Evolutionary conservation across 805 yeast genomes (phyloP).

Genomic region (Lachancea sp.): DNA sequence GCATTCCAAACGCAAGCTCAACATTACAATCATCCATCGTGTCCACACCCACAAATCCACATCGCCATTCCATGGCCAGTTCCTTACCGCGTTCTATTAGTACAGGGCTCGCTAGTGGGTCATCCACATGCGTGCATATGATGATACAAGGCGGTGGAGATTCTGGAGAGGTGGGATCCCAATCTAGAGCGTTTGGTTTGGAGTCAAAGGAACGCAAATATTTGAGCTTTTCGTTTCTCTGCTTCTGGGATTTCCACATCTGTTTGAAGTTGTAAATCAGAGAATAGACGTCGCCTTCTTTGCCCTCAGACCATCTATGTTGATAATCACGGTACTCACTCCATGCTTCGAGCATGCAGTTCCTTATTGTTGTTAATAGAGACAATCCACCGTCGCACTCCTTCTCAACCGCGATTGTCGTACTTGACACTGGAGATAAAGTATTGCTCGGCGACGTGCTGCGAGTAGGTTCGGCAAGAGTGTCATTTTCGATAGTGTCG

Average conservation of each 20-base stretch:
- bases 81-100: slow-evolving; percentile 51
- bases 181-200: slow-evolving; percentile 28
- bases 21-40: slow-evolving; percentile 43
- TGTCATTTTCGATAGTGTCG: not conserved
- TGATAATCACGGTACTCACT: slow-evolving; percentile 52
- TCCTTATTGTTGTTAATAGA: slow-evolving; percentile 41
- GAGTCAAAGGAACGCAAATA: slow-evolving; percentile 29
- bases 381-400: slow-evolving; percentile 26
- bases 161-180: slow-evolving; percentile 35
- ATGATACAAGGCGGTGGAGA: slow-evolving; percentile 62
- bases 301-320: slow-evolving; percentile 52
- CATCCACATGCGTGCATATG: slow-evolving; percentile 56
- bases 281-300: slow-evolving; percentile 62
- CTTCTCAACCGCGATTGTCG: slow-evolving; percentile 8
- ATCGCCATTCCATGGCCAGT: slow-evolving; percentile 55
- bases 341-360: slow-evolving; percentile 68
- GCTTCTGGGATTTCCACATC: slow-evolving; percentile 44
- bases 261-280: slow-evolving; percentile 50
- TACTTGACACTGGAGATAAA: slow-evolving; percentile 11
- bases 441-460: slow-evolving; percentile 10
- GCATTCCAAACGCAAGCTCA: slow-evolving; percentile 50
- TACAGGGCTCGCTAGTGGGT: slow-evolving; percentile 53
- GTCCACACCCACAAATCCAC: slow-evolving; percentile 62
- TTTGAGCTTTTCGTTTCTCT: slow-evolving; percentile 27
- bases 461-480: not conserved